Conservation (phyloP, 768 basidiomycete species). For the Boletus coccyginus region DNA sequence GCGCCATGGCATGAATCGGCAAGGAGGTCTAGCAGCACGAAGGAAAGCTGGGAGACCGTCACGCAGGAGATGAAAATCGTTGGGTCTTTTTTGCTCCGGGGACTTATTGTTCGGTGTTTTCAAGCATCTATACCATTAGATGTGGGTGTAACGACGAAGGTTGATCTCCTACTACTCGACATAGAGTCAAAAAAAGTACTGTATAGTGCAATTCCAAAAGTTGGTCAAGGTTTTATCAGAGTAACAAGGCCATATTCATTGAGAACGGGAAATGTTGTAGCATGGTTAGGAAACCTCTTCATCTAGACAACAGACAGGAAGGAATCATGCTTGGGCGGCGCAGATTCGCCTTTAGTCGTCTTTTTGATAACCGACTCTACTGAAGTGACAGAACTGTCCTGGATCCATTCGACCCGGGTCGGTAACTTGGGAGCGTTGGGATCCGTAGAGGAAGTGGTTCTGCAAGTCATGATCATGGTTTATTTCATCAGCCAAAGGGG, state of each 20-base stretch:
- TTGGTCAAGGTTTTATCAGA: not conserved
- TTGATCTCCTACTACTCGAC: not conserved
- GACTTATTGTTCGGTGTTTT: not conserved
- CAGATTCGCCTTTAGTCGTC: not conserved
- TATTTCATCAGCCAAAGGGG: not conserved
- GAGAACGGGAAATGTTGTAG: not conserved
- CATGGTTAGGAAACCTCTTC: not conserved
- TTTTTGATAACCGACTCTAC: conserved; percentile 7
- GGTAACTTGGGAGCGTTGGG: conserved; percentile 12
- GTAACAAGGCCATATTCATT: not conserved
- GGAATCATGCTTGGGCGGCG: not conserved
- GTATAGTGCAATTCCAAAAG: conserved; percentile 1
- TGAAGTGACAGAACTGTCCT: not conserved
- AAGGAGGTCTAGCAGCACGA: conserved; percentile 57
- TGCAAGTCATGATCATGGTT: not conserved
- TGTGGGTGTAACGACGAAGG: not conserved
- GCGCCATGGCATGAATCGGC: conserved; percentile 59
- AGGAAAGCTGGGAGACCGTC: conserved; percentile 70
- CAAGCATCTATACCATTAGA: not conserved
- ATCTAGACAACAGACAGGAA: conserved; percentile 11
- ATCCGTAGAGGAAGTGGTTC: conserved; percentile 9
- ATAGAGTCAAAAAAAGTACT: conserved; percentile 14
- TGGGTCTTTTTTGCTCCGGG: not conserved
- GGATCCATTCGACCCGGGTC: conserved; percentile 14
- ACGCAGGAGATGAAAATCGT: conserved; percentile 54